These are phyloP conservation scores for Endocalyx cinctus DNA, from an alignment of 2,329 filamentous ascomycete genomes.

Conservation along the genomic window DNA sequence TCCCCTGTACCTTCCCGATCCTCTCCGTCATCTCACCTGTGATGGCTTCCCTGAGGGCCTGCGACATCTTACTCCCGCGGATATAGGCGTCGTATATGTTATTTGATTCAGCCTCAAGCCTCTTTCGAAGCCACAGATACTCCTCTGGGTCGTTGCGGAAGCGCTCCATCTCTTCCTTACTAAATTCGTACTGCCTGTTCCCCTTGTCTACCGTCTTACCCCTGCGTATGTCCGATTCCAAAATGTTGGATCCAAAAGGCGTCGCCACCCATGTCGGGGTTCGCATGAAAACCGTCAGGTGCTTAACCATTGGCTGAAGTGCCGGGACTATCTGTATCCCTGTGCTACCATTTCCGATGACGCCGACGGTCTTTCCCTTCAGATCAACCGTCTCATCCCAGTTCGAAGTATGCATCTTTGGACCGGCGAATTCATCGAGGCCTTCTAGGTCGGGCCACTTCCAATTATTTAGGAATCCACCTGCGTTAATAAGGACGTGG, in stretches of 20 bases:
- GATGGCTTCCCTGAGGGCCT: too few relatives aligned
- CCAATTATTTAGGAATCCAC: slow-evolving; percentile 47
- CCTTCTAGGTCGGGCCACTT: slow-evolving; percentile 50
- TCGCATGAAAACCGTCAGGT: slow-evolving; percentile 25
- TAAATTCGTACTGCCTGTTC: slow-evolving; percentile 1
- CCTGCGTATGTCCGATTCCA: slow-evolving; percentile 23
- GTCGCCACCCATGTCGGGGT: slow-evolving; percentile 15
- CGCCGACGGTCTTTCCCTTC: slow-evolving; percentile 40
- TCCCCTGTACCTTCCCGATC: too few relatives aligned
- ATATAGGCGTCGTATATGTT: too few relatives aligned
- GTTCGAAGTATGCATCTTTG: slow-evolving; percentile 49
- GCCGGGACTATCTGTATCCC: slow-evolving; percentile 49
- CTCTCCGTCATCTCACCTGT: too few relatives aligned
- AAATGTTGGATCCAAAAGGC: slow-evolving; percentile 20
- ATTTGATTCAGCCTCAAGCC: slow-evolving; percentile 8
- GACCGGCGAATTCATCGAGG: slow-evolving; percentile 44
- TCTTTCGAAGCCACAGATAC: neutral
- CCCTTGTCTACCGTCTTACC: neutral
- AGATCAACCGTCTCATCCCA: slow-evolving; percentile 50
- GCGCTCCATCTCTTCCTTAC: neutral
- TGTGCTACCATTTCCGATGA: slow-evolving; percentile 51
- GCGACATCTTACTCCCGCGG: too few relatives aligned
- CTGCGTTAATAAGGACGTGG: slow-evolving; percentile 43
- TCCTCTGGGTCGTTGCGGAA: slow-evolving; percentile 3
- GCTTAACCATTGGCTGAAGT: slow-evolving; percentile 31